A percentile compares a stretch with the other conserved stretches of the same genome.
Conservation (phyloP, 208 protist species). For the Wallacemonas sp. region DNA sequence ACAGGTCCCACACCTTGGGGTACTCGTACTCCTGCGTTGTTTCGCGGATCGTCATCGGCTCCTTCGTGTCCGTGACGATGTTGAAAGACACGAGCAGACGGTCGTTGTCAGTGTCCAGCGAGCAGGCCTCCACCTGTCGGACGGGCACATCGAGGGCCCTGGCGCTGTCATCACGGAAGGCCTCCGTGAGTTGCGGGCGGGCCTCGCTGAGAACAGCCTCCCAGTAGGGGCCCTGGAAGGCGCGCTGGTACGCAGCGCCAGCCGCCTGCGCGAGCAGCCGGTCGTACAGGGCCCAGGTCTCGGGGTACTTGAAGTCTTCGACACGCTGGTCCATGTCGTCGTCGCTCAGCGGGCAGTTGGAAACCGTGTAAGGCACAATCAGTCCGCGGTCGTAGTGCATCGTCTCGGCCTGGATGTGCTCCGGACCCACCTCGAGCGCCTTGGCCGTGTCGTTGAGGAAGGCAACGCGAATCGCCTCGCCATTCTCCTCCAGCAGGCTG, state of each 20-base stretch:
- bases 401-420: constrained; percentile 28
- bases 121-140: constrained; percentile 21
- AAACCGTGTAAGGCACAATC: constrained; percentile 39
- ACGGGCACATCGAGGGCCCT: constrained; percentile 25
- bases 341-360: constrained; percentile 17
- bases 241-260: constrained; percentile 35
- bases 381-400: constrained; percentile 47
- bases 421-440: constrained; percentile 25
- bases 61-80: constrained; percentile 20
- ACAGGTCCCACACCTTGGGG: constrained; percentile 44
- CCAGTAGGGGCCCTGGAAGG: constrained; percentile 56
- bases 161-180: constrained; percentile 48
- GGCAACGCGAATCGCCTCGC: constrained; percentile 24
- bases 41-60: constrained; percentile 19
- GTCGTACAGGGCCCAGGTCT: constrained; percentile 52
- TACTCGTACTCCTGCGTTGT: constrained; percentile 31
- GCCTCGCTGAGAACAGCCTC: constrained; percentile 30
- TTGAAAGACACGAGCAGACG: constrained; percentile 51
- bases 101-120: constrained; percentile 33
- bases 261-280: constrained; percentile 31
- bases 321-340: constrained; percentile 40
- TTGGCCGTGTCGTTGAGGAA: constrained; percentile 40
- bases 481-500: constrained; percentile 23
- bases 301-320: constrained; percentile 46
- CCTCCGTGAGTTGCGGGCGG: constrained; percentile 30